phyloP scores from a whole-genome alignment of 2,329 filamentous ascomycete species.

The Chaetomium globosum region DNA sequence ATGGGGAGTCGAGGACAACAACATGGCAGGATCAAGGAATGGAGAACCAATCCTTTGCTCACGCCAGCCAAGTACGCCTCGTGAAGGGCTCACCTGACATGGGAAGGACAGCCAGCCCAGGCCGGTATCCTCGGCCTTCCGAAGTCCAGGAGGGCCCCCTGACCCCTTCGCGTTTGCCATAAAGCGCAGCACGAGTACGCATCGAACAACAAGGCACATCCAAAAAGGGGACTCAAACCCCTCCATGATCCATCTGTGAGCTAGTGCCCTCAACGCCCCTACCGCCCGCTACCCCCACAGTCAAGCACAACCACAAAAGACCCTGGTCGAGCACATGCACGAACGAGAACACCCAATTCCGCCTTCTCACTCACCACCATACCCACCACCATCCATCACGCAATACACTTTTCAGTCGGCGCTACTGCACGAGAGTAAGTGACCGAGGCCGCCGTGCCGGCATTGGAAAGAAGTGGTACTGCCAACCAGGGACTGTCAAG shows the following conservation, averaged over 20 bases:
- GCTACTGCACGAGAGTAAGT: no score
- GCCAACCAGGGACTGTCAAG: no score
- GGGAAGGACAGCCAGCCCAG: neutral
- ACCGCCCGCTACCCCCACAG: neutral
- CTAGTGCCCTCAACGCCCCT: neutral
- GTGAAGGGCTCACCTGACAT: neutral
- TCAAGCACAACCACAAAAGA: neutral
- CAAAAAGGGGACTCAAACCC: no score
- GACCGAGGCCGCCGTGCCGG: no score
- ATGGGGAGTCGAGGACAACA: neutral
- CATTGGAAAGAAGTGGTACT: no score
- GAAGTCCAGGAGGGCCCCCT: neutral
- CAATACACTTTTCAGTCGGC: no score
- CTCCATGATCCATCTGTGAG: no score
- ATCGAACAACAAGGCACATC: neutral
- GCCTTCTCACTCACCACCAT: neutral
- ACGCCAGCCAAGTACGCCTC: neutral
- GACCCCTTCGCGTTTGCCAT: neutral
- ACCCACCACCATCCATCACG: no score
- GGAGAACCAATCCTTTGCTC: constrained; percentile 5
- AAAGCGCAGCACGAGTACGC: neutral
- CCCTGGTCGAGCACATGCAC: neutral
- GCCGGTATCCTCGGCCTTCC: neutral
- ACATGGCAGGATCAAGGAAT: neutral
- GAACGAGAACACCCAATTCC: neutral